These are phyloP conservation scores for Fraxinus ornus DNA, from an alignment of 305 asterid species.

Conservation along the genomic window DNA sequence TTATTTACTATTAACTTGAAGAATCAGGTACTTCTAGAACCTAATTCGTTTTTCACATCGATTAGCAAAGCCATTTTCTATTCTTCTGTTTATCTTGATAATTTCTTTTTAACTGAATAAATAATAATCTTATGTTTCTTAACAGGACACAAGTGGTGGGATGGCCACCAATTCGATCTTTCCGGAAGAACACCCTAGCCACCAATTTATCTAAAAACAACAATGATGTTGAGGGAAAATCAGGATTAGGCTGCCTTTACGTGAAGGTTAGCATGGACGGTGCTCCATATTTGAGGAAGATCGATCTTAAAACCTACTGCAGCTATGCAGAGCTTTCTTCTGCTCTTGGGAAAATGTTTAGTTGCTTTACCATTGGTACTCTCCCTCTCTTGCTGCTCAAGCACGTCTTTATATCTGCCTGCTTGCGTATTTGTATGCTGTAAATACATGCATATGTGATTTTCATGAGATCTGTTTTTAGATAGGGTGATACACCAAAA, in stretches of 20 bases:
- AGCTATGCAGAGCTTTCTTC: conserved; percentile 70
- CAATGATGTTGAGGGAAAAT: conserved; percentile 35
- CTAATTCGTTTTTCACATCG: neutral
- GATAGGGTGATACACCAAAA: neutral
- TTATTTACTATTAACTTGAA: neutral
- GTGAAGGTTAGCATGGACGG: conserved; percentile 95
- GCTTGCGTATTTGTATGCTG: neutral
- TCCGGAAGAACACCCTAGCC: conserved; percentile 63
- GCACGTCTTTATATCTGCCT: neutral
- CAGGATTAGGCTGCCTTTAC: conserved; percentile 52
- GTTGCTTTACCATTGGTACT: conserved; percentile 83
- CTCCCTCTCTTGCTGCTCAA: neutral
- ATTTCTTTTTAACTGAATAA: neutral
- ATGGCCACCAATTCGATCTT: conserved; percentile 88
- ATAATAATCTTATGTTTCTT: conserved; percentile 10
- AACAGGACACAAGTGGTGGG: conserved; percentile 84
- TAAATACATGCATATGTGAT: neutral
- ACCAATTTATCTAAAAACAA: conserved; percentile 46
- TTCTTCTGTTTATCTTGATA: neutral
- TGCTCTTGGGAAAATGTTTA: conserved; percentile 89
- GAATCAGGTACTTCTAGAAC: neutral
- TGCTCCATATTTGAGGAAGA: conserved; percentile 89
- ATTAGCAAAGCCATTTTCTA: neutral
- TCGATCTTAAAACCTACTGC: conserved; percentile 64
- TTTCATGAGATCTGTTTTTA: neutral